Percentiles rank a stretch among this genome's conserved stretches.
These are phyloP conservation scores for Schizosaccharomyces octosporus DNA, from an alignment of 805 yeast species.

Conservation along the genomic window DNA sequence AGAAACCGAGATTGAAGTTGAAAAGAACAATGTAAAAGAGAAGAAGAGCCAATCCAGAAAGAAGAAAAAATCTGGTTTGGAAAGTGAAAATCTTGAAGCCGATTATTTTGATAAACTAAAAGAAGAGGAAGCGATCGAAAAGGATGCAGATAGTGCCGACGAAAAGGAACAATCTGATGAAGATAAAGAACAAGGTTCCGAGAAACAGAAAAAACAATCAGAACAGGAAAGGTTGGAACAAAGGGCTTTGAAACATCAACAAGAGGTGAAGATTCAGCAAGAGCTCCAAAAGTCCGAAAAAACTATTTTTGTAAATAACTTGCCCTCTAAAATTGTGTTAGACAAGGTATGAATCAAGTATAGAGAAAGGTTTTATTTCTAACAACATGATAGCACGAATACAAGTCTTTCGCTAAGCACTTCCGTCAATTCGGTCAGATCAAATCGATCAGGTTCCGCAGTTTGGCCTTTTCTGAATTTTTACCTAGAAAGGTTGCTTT, in stretches of 20 bases:
- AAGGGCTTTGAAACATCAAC: background rate
- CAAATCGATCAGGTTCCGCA: constrained; percentile 68
- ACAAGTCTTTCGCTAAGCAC: constrained; percentile 3
- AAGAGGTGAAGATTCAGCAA: constrained; percentile 9
- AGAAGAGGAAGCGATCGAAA: background rate
- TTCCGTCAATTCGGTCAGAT: constrained; percentile 21
- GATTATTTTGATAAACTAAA: background rate
- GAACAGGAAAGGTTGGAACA: background rate
- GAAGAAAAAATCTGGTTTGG: background rate
- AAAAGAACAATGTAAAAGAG: background rate
- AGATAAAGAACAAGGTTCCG: background rate
- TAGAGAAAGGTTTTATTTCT: background rate
- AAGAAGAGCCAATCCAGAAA: background rate
- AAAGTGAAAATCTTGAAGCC: background rate
- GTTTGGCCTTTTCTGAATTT: constrained; percentile 68
- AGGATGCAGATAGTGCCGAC: background rate
- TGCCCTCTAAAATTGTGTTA: constrained; percentile 38
- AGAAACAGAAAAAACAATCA: background rate
- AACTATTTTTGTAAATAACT: constrained; percentile 58
- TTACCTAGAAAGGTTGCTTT: constrained; percentile 84
- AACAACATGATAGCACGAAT: constrained; percentile 2
- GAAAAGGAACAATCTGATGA: background rate
- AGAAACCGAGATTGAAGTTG: background rate
- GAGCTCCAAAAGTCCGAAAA: constrained; percentile 17
- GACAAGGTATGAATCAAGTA: constrained; percentile 20